phyloP scores from a whole-genome alignment of 768 basidiomycete genomes.

The Suillus alpinus region DNA sequence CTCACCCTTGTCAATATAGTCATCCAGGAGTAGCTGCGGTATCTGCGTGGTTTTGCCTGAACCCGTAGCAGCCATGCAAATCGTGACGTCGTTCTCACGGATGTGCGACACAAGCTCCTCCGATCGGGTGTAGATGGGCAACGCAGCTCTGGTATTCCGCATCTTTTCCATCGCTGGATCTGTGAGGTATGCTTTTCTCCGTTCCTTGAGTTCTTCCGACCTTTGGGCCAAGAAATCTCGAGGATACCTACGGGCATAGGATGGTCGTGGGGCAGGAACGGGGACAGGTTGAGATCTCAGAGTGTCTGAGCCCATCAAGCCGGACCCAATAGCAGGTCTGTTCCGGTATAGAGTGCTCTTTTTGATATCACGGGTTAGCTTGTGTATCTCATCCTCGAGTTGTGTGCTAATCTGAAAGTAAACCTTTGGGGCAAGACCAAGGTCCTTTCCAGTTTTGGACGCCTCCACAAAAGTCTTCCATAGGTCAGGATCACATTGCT shows the following conservation, averaged over 20 bases:
- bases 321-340: conserved; percentile 41
- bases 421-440: conserved; percentile 71
- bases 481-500: conserved; percentile 75
- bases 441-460: conserved; percentile 60
- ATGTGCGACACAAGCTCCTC: conserved; percentile 69
- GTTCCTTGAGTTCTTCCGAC: conserved; percentile 53
- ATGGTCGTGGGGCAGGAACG: conserved; percentile 10
- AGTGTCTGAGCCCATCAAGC: conserved; percentile 8
- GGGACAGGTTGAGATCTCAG: conserved; percentile 2
- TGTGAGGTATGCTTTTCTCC: conserved; percentile 55
- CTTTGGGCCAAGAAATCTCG: conserved; percentile 41
- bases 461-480: conserved; percentile 72
- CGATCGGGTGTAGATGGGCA: conserved; percentile 76
- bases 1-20: conserved; percentile 71
- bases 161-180: conserved; percentile 64
- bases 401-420: conserved; percentile 59
- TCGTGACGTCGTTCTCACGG: conserved; percentile 75
- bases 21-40: conserved; percentile 88
- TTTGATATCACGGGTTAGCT: conserved; percentile 66
- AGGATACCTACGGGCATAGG: conserved; percentile 27
- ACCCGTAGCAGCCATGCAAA: conserved; percentile 87
- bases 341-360: conserved; percentile 65
- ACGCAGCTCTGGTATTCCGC: conserved; percentile 58
- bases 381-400: conserved; percentile 68
- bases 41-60: conserved; percentile 96